Base-by-base conservation (phyloP, 352 stramenopile species). In the Phytophthora constricta region DNA sequence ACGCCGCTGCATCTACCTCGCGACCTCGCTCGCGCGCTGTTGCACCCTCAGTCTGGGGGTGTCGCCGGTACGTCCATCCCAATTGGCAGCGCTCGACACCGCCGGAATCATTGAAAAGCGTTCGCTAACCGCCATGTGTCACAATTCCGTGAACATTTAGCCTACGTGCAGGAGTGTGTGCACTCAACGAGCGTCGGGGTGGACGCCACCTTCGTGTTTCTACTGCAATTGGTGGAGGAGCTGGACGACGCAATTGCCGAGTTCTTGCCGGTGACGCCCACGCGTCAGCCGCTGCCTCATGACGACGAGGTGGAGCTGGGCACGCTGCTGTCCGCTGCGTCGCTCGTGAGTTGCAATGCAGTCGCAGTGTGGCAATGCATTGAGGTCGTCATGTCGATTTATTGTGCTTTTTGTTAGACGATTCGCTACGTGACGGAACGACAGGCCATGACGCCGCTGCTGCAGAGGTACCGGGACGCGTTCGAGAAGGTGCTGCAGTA, bases 351-450 rank as follows among this genome's bases (percentile, higher is more conserved):
- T 9, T 22, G 26, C 26, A n/a, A n/a, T 47, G 26, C 4, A 7
- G 9, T 28, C 3, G 8, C 26, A n/a, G 34, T 7, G 20, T 22
- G n/a, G 19, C 26, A 43, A 5, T 58, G 19, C 19, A 49, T 37
- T 43, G 3, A 17, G 2, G n/a, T 25, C 2, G 10, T 51, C 9
- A 34, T 8, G 19, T 59, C 27, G 5, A 27, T n/a, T 52, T 11
- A 48, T 22, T 57, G 19, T 28, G n/a, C 22, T 43, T 23, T 22
- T 7, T 47, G 23, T 9, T 47, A 93, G 86, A 86, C 80, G 22
- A 62, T 92, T 66, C 86, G 86, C 13, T 94, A 94, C 54, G 81
- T 86, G 70, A 94, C 86, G 5, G 82, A 92, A 58, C 74, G 74
- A 8, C 76, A 89, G 28, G 84, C 77, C 2, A 89, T 94, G 74